Percentiles rank a stretch among this genome's conserved stretches.
These are phyloP conservation scores for Dipodascus geniculatus DNA, from an alignment of 805 yeast genomes.

Conservation along the genomic window DNA sequence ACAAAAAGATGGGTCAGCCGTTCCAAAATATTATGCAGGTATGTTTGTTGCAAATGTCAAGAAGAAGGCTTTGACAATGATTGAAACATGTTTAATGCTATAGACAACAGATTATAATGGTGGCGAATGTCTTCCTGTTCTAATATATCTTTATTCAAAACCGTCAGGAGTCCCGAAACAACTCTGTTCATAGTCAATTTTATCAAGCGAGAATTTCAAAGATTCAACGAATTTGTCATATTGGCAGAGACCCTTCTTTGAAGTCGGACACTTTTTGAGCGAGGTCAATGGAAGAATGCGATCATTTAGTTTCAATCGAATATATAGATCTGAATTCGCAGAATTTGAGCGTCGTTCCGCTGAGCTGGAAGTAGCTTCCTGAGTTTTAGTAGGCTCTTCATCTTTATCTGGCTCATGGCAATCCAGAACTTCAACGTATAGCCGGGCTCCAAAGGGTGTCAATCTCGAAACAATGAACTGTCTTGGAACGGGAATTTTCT, in stretches of 20 bases:
- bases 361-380: not conserved
- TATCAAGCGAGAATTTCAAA: constrained; percentile 17
- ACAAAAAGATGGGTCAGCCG: too few relatives aligned
- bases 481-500: constrained; percentile 31
- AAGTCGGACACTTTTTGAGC: constrained; percentile 24
- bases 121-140: too few relatives aligned
- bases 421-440: constrained; percentile 29
- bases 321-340: constrained; percentile 11
- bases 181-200: constrained; percentile 19
- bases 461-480: constrained; percentile 29
- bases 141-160: not conserved
- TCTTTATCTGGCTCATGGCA: constrained; percentile 14
- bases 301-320: constrained; percentile 27
- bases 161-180: constrained; percentile 14
- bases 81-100: too few relatives aligned
- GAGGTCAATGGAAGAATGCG: constrained; percentile 27
- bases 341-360: not conserved
- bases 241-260: constrained; percentile 25
- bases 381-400: not conserved
- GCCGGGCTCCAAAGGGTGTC: constrained; percentile 32
- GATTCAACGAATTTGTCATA: constrained; percentile 19
- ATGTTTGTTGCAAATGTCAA: too few relatives aligned
- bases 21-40: not conserved
- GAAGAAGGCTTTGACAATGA: too few relatives aligned
- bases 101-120: not conserved